Percentiles rank a stretch among this genome's conserved stretches.
These are phyloP conservation scores for Phlegmacium glaucopus DNA, from an alignment of 768 basidiomycete species.

Conservation along the genomic window DNA sequence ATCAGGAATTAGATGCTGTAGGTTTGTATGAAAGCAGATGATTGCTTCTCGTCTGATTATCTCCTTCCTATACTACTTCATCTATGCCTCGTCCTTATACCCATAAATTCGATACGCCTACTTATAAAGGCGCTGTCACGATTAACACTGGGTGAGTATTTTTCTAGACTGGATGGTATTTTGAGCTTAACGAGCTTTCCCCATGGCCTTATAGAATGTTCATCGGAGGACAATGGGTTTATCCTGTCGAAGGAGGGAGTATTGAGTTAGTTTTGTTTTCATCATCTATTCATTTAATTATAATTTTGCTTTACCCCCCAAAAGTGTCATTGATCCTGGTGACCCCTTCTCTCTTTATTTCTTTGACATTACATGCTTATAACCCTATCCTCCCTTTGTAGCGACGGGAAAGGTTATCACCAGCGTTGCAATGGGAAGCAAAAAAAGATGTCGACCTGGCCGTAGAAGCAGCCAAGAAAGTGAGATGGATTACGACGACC, in stretches of 20 bases:
- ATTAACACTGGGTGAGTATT: conserved; percentile 45
- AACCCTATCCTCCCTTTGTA: conserved; percentile 23
- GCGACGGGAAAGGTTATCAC: conserved; percentile 62
- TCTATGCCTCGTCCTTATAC: conserved; percentile 29
- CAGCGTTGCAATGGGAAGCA: conserved; percentile 50
- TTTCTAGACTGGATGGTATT: not conserved
- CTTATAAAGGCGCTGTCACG: conserved; percentile 48
- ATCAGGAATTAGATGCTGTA: too few species aligned
- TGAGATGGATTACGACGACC: too few species aligned
- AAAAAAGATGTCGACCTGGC: conserved; percentile 73
- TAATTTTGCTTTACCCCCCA: not conserved
- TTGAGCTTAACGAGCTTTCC: not conserved
- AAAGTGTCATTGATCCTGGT: conserved; percentile 55
- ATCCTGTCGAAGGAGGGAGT: conserved; percentile 51
- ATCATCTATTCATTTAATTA: conserved; percentile 5
- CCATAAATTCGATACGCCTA: conserved; percentile 43
- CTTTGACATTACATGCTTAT: conserved; percentile 3
- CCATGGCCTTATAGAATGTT: conserved; percentile 48
- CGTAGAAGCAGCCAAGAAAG: conserved; percentile 59
- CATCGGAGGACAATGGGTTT: conserved; percentile 67
- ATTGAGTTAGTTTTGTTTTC: conserved; percentile 54
- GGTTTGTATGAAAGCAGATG: too few species aligned
- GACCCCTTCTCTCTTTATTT: conserved; percentile 2
- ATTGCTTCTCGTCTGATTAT: too few species aligned
- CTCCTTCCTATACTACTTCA: too few species aligned